Evolutionary conservation across 352 stramenopile species (phyloP).

Genomic region (Phytophthora multivora): DNA sequence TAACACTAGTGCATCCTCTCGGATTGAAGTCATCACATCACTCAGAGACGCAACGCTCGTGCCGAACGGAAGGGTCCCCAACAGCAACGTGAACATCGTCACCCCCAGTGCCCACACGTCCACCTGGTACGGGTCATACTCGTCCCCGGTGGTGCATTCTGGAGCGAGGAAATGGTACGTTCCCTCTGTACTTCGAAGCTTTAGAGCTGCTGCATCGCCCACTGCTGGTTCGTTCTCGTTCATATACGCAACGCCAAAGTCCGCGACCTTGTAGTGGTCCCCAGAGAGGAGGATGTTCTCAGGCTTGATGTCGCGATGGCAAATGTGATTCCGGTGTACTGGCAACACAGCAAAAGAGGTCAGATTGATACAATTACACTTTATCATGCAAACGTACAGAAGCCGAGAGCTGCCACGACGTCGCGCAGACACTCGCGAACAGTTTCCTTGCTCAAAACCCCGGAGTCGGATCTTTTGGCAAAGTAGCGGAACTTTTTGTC

Average conservation of each 20-base stretch:
- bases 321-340: constrained; percentile 85
- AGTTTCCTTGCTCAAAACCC: constrained; percentile 40
- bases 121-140: constrained; percentile 77
- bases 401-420: constrained; percentile 79
- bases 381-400: constrained; percentile 44
- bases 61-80: constrained; percentile 76
- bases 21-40: constrained; percentile 77
- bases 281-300: constrained; percentile 78
- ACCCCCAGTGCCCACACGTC: constrained; percentile 88
- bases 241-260: constrained; percentile 84
- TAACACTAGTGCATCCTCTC: constrained; percentile 55
- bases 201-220: not conserved
- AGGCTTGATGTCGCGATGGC: constrained; percentile 86
- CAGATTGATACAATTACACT: too few relatives aligned
- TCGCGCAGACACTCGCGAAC: constrained; percentile 72
- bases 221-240: constrained; percentile 42
- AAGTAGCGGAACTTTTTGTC: constrained; percentile 70
- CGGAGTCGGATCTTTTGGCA: constrained; percentile 10
- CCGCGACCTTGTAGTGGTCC: constrained; percentile 72
- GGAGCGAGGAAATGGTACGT: constrained; percentile 89
- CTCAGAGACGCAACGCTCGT: constrained; percentile 52
- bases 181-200: constrained; percentile 78
- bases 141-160: constrained; percentile 77
- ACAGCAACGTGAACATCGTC: constrained; percentile 75
- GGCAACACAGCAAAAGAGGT: not conserved